phyloP scores from a whole-genome alignment of 768 basidiomycete genomes.

The Omphalotus guepiniiformis region DNA sequence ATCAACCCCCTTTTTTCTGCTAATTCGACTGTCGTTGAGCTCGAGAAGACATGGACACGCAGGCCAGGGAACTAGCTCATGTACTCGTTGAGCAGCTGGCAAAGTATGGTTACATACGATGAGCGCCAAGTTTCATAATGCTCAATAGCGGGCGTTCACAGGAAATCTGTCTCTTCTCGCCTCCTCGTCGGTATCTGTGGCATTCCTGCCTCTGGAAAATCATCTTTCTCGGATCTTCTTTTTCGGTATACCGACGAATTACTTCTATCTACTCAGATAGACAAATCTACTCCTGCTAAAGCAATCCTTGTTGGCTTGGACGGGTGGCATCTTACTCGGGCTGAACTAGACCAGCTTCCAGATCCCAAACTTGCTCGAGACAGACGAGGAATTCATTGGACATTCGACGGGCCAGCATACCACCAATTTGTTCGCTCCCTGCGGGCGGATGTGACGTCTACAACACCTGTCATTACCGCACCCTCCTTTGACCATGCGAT shows the following conservation, averaged over 20 bases:
- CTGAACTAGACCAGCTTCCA: conserved; percentile 69
- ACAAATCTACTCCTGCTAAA: conserved; percentile 10
- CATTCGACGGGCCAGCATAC: conserved; percentile 78
- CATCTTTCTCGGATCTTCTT: conserved; percentile 63
- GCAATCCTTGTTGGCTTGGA: conserved; percentile 79
- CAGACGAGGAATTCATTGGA: conserved; percentile 85
- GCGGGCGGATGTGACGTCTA: conserved; percentile 29
- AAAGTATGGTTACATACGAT: conserved; percentile 36
- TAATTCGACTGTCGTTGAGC: not conserved
- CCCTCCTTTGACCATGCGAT: conserved; percentile 85
- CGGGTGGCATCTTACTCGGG: conserved; percentile 87
- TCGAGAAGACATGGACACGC: conserved; percentile 31
- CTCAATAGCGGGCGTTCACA: not conserved
- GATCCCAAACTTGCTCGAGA: conserved; percentile 77
- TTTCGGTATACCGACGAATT: conserved; percentile 48
- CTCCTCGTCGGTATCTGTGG: conserved; percentile 73
- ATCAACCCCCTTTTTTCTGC: too few relatives aligned
- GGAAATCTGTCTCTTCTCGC: conserved; percentile 25
- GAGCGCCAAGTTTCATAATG: not conserved
- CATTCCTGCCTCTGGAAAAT: conserved; percentile 85
- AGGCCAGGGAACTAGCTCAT: conserved; percentile 35
- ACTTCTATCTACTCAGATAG: conserved; percentile 17
- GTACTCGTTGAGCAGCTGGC: conserved; percentile 32
- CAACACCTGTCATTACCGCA: conserved; percentile 43
- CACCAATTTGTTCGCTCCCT: conserved; percentile 60